These are phyloP conservation scores for Inonotus hispidus DNA, from an alignment of 1,284 basidiomycete species.

Conservation along the genomic window DNA sequence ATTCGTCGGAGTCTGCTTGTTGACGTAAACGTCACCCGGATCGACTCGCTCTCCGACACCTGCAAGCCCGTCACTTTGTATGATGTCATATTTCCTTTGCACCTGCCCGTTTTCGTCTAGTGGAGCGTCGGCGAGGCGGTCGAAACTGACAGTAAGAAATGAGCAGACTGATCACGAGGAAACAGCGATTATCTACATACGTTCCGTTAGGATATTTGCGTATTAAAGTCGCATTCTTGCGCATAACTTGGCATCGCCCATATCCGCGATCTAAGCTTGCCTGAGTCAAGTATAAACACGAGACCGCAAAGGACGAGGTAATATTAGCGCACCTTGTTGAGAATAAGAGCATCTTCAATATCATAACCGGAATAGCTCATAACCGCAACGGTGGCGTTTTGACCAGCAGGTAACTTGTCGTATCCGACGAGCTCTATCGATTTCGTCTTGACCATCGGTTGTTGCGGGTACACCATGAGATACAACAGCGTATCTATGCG, in stretches of 20 bases:
- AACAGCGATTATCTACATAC: constrained; percentile 42
- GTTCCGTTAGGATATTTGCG: constrained; percentile 97
- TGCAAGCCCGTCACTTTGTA: constrained; percentile 89
- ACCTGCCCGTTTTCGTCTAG: constrained; percentile 74
- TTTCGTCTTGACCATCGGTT: constrained; percentile 99
- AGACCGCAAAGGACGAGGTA: not conserved
- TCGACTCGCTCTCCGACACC: constrained; percentile 93
- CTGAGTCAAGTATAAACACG: constrained; percentile 31
- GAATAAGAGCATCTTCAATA: constrained; percentile 97
- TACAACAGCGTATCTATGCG: constrained; percentile 99
- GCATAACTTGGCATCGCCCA: constrained; percentile 94
- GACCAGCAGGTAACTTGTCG: constrained; percentile 94
- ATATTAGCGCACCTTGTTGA: constrained; percentile 69
- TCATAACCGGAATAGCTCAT: constrained; percentile 99
- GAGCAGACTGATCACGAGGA: not conserved
- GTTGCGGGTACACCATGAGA: constrained; percentile 97
- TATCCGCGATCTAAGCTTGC: constrained; percentile 96
- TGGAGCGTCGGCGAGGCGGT: constrained; percentile 92
- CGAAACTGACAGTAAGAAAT: constrained; percentile 51
- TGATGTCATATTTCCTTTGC: constrained; percentile 84
- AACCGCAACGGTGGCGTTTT: constrained; percentile 97
- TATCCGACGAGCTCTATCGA: constrained; percentile 97
- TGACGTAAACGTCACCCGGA: constrained; percentile 92
- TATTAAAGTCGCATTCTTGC: constrained; percentile 92
- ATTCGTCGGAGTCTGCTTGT: constrained; percentile 94